Base-by-base conservation (phyloP, 805 yeast genomes). In the Zygoascus tannicola region DNA sequence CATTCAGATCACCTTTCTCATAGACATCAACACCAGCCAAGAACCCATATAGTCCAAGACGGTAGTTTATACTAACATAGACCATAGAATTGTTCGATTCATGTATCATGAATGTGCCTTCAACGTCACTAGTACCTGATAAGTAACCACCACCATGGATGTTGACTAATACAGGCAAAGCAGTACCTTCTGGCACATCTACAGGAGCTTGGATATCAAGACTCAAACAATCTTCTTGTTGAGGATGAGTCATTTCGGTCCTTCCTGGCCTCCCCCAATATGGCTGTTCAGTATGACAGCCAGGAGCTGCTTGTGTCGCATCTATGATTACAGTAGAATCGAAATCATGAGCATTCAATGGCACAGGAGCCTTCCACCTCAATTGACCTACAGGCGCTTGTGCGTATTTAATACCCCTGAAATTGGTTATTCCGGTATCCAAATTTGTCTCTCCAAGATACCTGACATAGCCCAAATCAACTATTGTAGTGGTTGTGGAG, bases 11-110 rank as follows among this genome's bases (percentile, higher is more conserved):
- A 10, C 46, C 43, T 8, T 44, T 14, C 3, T 18, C 44, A 46
- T 49, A 50, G 10, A 56, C 51, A 8, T 52, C 57, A 15, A 44
- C 32, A 3, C 65, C 57, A 23, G 54, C 54, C 14, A 63, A 45
- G 42, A 61, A 67, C 4, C 70, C 70, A 36, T 57, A 57, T 12
- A 58, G 59, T 4, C 59, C 60, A 2, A 67, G 52, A 43, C 67
- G 54, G 45, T 64, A 62, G 44, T 62, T 59, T 41, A 60, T 43
- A 16, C 54, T 40, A 3, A 60, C 64, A 33, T 52, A 53, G 32
- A 62, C 36, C 14, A 57, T 45, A 3, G 45, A 33, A 19, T 48
- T 46, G 5, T 41, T 37, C 5, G 45, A 22, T 14, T 32, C 21
- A 34, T 44, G 16, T 7, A 55, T 51, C 2, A 57, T 44, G 5